Base-by-base conservation (phyloP, 2,329 filamentous ascomycete species). In the Colletotrichum sp. region DNA sequence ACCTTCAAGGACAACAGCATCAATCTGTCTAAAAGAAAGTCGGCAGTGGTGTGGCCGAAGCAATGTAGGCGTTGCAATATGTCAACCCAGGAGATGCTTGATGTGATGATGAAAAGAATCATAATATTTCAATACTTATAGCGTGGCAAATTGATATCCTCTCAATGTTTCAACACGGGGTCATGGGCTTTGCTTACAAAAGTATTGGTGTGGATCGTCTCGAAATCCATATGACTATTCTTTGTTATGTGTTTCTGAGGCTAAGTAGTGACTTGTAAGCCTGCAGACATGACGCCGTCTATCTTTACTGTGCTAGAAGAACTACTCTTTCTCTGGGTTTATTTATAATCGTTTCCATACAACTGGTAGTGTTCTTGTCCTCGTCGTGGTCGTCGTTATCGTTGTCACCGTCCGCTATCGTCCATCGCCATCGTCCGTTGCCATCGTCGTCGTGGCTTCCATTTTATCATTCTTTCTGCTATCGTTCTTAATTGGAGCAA, bases 1-100 rank as follows among this genome's bases (percentile, higher is more conserved):
- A 87, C 77, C 88, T 91, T 85, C 82, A 84, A 0, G 88, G 88
- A 9, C 88, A 90, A 72, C 79, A 84, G 6, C 79, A 83, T 30
- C 83, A 85, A 71, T 81, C 74, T 6, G 75, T 79, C 38, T 82
- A 77, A 16, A n/a, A 36, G 32, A 34, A 34, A 7, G n/a, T 12
- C 36, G 10, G 16, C 4, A 8, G 24, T 28, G 13, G 5, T 13
- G 38, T 21, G 12, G n/a, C n/a, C 6, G 6, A 8, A 0, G 43
- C 43, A 48, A 48, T 6, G 43, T 48, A 48, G 43, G 13, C 43
- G 10, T 21, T 48, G 43, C 43, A 21, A 8, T 48, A 34, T n/a
- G 5, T 12, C 15, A 34, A 5, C 1, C 26, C 24, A 10, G 12
- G 18, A 18, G 24, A 1, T 30, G 24, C 26, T 9, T 48, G 62